phyloP scores from a whole-genome alignment of 129 eudicot genomes.

The Saposhnikovia divaricata region DNA sequence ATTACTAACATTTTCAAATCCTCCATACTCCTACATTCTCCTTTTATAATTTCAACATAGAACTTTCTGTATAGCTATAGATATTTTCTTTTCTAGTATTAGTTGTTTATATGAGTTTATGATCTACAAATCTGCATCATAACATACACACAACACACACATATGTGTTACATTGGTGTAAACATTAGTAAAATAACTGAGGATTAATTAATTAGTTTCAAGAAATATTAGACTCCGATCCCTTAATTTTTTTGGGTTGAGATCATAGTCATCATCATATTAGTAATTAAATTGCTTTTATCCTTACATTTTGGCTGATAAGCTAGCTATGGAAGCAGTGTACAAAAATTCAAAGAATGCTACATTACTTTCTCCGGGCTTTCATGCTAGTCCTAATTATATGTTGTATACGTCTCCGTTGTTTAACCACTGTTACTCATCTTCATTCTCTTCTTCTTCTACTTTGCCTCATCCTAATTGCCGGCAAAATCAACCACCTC shows the following conservation, averaged over 20 bases:
- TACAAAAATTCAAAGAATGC: slow-evolving; percentile 6
- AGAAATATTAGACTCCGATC: slow-evolving; percentile 16
- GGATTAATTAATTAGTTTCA: neutral
- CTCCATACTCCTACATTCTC: neutral
- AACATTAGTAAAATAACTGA: too few relatives aligned
- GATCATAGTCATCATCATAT: slow-evolving; percentile 16
- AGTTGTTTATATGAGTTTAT: neutral
- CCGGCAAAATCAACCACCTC: slow-evolving; percentile 34
- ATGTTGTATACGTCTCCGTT: slow-evolving; percentile 28
- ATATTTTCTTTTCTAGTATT: neutral
- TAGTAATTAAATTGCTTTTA: neutral
- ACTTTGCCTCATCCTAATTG: slow-evolving; percentile 16
- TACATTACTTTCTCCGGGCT: slow-evolving; percentile 10
- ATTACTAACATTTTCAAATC: neutral
- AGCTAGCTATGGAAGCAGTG: slow-evolving; percentile 41
- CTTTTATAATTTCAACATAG: neutral
- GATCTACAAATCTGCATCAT: too few relatives aligned
- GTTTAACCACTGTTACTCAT: slow-evolving; percentile 20
- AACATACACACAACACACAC: neutral
- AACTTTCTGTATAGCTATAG: neutral
- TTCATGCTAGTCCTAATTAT: slow-evolving; percentile 13
- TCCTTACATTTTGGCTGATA: neutral
- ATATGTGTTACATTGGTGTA: too few relatives aligned
- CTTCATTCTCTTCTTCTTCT: slow-evolving; percentile 16
- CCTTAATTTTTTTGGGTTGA: slow-evolving; percentile 23